Percentiles rank a stretch among this genome's conserved stretches.
phyloP scores from a whole-genome alignment of 2,329 filamentous ascomycete species.

The Fusarium sp. region DNA sequence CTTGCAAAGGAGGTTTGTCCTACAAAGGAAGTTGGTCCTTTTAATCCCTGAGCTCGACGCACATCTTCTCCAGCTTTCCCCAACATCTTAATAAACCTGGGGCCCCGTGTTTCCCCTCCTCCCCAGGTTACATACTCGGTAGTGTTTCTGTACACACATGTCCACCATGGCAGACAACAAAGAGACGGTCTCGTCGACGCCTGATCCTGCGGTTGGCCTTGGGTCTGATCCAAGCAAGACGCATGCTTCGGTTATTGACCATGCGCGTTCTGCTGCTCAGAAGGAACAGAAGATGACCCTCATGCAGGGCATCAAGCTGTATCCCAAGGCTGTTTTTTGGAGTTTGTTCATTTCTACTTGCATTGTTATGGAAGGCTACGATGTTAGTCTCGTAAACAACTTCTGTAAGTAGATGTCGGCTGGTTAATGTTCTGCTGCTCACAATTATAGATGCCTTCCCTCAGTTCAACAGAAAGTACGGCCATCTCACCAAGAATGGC shows the following conservation, averaged over 20 bases:
- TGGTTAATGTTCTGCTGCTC: not conserved
- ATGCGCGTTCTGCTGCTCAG: constrained; percentile 32
- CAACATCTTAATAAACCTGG: constrained; percentile 2
- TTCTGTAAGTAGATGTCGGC: constrained; percentile 23
- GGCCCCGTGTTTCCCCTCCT: constrained; percentile 1
- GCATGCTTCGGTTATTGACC: constrained; percentile 31
- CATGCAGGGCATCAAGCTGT: constrained; percentile 37
- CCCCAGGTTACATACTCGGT: not conserved
- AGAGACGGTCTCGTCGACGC: not conserved
- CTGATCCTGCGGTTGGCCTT: not conserved
- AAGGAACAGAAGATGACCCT: constrained; percentile 41
- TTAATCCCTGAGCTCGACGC: not conserved
- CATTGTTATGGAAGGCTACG: constrained; percentile 41
- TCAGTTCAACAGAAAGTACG: constrained; percentile 40
- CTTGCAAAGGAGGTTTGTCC: not conserved
- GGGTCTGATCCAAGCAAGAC: constrained; percentile 30
- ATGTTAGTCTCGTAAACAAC: constrained; percentile 37
- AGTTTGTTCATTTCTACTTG: constrained; percentile 38
- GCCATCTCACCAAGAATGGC: constrained; percentile 25
- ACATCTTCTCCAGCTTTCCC: constrained; percentile 8
- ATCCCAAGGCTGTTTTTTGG: constrained; percentile 38
- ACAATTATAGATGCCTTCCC: constrained; percentile 28
- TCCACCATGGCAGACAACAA: not conserved
- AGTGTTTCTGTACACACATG: not conserved
- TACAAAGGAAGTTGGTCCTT: not conserved